These are phyloP conservation scores for Margaritispora aquatica DNA, from an alignment of 495 filamentous ascomycete genomes.

Conservation along the genomic window DNA sequence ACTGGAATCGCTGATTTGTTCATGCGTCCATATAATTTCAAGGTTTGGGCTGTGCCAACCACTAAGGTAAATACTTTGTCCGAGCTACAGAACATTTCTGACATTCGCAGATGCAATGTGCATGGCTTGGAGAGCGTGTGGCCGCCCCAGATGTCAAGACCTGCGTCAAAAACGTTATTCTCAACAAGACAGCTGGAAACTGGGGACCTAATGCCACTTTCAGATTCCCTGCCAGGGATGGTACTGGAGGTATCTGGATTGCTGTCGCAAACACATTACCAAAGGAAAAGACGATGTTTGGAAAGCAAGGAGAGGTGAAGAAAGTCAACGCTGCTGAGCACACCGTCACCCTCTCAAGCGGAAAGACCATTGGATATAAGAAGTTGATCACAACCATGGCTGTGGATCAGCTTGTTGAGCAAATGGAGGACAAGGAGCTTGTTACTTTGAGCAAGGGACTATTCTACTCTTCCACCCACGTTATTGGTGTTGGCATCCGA, in stretches of 20 bases:
- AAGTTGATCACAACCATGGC: conserved; percentile 96
- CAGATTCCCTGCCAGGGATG: conserved; percentile 92
- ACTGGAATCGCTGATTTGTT: conserved; percentile 88
- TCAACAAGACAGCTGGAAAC: conserved; percentile 92
- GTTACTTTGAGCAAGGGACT: conserved; percentile 80
- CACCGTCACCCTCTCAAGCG: conserved; percentile 74
- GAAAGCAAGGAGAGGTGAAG: conserved; percentile 73
- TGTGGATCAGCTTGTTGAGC: conserved; percentile 81
- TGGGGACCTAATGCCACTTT: conserved; percentile 99
- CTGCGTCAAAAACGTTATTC: conserved; percentile 89
- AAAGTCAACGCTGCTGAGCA: conserved; percentile 82
- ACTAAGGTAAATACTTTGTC: conserved; percentile 64
- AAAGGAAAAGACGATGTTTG: conserved; percentile 84
- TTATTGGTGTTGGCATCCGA: conserved; percentile 92
- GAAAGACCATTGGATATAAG: conserved; percentile 84
- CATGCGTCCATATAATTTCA: conserved; percentile 99
- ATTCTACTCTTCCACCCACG: conserved; percentile 95
- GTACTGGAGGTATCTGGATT: conserved; percentile 99
- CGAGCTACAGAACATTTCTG: background rate
- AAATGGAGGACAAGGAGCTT: conserved; percentile 82
- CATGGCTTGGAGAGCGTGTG: conserved; percentile 98
- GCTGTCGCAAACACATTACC: conserved; percentile 92
- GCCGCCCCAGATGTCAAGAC: conserved; percentile 95
- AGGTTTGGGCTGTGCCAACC: conserved; percentile 98
- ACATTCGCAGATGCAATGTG: conserved; percentile 88